Percentiles rank a stretch among this genome's conserved stretches.
Conservation (phyloP, 2,329 filamentous ascomycete genomes). For the Fusarium floridanum region DNA sequence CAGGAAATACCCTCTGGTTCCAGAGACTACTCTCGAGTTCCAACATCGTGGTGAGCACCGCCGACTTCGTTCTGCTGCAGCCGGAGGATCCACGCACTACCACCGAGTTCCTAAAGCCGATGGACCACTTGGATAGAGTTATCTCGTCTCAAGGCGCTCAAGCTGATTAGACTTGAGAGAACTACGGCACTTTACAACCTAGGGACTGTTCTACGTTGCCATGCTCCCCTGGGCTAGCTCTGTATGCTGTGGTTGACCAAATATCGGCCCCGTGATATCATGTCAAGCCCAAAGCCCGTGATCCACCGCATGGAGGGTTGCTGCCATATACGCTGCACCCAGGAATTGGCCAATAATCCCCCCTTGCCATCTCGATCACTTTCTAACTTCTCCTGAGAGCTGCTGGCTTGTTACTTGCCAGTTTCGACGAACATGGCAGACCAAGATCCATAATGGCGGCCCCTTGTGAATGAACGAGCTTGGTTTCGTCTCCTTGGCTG, state of each 20-base stretch:
- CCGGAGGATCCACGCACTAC: too few species aligned
- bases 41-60: neutral
- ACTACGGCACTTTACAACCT: neutral
- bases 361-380: neutral
- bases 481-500: neutral
- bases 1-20: neutral
- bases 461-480: too few species aligned
- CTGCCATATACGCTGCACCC: neutral
- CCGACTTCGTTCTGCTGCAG: neutral
- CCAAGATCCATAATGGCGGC: neutral
- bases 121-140: neutral
- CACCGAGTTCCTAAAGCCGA: neutral
- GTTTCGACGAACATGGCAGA: neutral
- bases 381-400: neutral
- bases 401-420: neutral
- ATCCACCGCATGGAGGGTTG: neutral
- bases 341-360: neutral
- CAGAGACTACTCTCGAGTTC: neutral
- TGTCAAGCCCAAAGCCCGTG: neutral
- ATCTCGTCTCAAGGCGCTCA: neutral
- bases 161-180: neutral
- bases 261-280: neutral
- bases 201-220: neutral
- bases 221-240: neutral
- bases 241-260: neutral